phyloP scores from a whole-genome alignment of 1,284 basidiomycete genomes.

The Termitomyces sp. region DNA sequence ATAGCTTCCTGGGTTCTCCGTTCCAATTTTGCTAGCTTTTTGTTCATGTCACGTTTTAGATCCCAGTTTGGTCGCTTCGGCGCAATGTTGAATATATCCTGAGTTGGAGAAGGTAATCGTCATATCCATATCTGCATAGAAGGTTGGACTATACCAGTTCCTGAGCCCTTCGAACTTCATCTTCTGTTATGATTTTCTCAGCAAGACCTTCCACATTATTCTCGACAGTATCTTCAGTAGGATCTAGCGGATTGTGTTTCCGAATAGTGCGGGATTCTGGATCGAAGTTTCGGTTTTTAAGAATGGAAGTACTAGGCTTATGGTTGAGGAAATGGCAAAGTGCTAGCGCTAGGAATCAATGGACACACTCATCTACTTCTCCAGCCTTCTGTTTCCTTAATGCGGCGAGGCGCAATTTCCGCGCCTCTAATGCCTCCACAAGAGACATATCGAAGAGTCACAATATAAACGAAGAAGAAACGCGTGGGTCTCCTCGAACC shows the following conservation, averaged over 20 bases:
- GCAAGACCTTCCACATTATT: conserved; percentile 80
- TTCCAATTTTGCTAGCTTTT: conserved; percentile 85
- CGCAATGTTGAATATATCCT: conserved; percentile 97
- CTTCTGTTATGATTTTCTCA: conserved; percentile 79
- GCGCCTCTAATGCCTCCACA: conserved; percentile 77
- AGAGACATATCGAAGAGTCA: conserved; percentile 58
- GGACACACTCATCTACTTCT: conserved; percentile 39
- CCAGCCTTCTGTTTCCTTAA: conserved; percentile 77
- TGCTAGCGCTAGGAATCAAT: neutral
- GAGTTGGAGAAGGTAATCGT: neutral
- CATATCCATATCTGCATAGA: neutral
- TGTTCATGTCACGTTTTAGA: conserved; percentile 90
- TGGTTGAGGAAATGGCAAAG: neutral
- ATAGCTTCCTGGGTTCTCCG: conserved; percentile 89
- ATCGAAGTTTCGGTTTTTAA: conserved; percentile 84
- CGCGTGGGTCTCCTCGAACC: neutral
- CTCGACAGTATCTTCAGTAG: conserved; percentile 84
- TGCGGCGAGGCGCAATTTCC: conserved; percentile 81
- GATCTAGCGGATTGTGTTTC: conserved; percentile 51
- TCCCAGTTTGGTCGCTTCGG: conserved; percentile 98
- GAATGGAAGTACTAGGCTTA: conserved; percentile 41
- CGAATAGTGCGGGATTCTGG: conserved; percentile 74
- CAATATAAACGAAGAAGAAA: neutral
- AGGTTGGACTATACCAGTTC: conserved; percentile 65
- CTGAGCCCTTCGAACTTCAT: conserved; percentile 78